Base-by-base conservation (phyloP, 768 basidiomycete genomes). In the Cubamyces lactineus region DNA sequence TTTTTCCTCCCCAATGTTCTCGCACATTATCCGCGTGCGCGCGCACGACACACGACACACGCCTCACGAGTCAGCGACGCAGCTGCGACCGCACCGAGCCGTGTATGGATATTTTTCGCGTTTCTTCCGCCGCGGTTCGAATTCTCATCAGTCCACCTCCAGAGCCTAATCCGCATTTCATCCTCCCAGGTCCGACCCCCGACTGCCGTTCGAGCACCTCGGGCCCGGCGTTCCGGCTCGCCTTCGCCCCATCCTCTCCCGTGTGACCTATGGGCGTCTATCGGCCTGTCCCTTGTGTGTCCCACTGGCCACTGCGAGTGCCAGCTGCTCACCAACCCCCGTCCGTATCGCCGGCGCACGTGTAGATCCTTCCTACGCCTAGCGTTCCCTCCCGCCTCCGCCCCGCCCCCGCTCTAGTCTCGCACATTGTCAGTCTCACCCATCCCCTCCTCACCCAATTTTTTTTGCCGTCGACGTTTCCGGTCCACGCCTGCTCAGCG, bases 151-250 rank as follows among this genome's bases (percentile, higher is more conserved):
- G 48, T 45, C 57, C 38, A 43, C 21, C 17, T 42, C 55, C 40
- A n/a, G 63, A 61, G 62, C 62, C 62, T 67, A 61, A 61, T 61
- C 66, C 62, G 53, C 62, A 61, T 64, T 64, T 59, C 49, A 50
- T 53, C 55, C 39, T 54, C 61, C 41, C 66, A 67, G 66, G 63
- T 42, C 67, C 62, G 62, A 61, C 38, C 49, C 50, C 19, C 66
- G 64, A 64, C 60, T 53, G 54, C 57, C 28, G 13, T 24, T 54
- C 42, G 15, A 42, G 50, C 49, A 60, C 43, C 48, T 53, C 53
- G 12, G 58, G 49, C 43, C 66, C 65, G 51, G 40, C 38, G 16
- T 17, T n/a, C 53, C 53, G 59, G 68, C 46, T 42, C 64, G 2
- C 57, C 53, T n/a, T 26, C 41, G 15, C 43, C 43, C 47, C 24